Evolutionary conservation across 2,329 filamentous ascomycete species (phyloP).

Genomic region (Dothistroma pini): DNA sequence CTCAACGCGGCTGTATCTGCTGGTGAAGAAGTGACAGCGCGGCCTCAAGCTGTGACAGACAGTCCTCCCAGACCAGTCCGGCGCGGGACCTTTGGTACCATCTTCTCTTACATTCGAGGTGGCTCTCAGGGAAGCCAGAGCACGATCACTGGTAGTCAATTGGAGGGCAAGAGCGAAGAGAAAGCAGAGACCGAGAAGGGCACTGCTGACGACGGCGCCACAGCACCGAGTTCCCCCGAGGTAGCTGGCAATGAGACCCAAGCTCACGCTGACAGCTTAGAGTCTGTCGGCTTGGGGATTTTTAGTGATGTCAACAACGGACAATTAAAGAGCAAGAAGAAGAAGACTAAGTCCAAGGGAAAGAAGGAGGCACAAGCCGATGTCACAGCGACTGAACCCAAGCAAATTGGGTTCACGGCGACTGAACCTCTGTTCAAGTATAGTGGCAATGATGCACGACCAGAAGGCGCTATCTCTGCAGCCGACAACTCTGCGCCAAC

Average conservation of each 20-base stretch:
- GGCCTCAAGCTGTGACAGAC: neutral
- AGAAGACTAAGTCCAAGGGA: slow-evolving; percentile 20
- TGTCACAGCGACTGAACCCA: neutral
- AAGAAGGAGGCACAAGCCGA: slow-evolving; percentile 14
- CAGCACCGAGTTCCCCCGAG: neutral
- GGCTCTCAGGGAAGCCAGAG: neutral
- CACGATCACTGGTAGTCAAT: neutral
- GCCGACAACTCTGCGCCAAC: neutral
- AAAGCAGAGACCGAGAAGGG: neutral
- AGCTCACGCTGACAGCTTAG: neutral
- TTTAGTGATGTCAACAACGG: slow-evolving; percentile 1
- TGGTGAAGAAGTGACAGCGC: neutral
- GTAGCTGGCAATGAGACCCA: neutral
- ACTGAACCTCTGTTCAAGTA: slow-evolving; percentile 2
- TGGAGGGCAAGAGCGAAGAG: neutral
- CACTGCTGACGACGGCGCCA: neutral
- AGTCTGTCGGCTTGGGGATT: slow-evolving; percentile 15
- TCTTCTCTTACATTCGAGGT: neutral
- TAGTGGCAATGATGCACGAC: slow-evolving; percentile 4
- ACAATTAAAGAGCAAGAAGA: slow-evolving; percentile 22
- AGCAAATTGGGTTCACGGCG: neutral
- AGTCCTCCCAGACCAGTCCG: neutral
- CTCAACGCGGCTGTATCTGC: neutral
- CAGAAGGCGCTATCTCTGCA: neutral
- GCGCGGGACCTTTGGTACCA: neutral